Percentiles rank a stretch among this genome's conserved stretches.
Conservation (phyloP, 2,329 filamentous ascomycete genomes). For the Helotiales sp. region DNA sequence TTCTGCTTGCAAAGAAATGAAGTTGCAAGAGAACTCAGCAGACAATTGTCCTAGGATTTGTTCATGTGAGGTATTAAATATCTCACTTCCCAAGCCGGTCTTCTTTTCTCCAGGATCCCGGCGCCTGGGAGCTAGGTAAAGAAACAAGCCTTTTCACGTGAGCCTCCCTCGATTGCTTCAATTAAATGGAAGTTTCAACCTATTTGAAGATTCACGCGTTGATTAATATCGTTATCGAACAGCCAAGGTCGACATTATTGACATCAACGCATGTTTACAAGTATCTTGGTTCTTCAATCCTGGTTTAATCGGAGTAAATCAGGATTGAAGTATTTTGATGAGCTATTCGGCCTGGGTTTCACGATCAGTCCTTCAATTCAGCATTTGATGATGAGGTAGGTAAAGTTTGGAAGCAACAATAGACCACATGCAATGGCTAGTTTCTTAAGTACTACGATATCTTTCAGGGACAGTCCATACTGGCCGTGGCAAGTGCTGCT, state of each 20-base stretch:
- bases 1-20: not conserved
- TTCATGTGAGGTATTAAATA: conserved; percentile 3
- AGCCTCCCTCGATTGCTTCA: not conserved
- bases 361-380: not conserved
- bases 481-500: too few species aligned
- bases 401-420: too few species aligned
- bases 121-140: not conserved
- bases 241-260: not conserved
- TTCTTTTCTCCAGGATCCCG: not conserved
- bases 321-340: not conserved
- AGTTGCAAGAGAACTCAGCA: not conserved
- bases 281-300: not conserved
- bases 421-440: too few species aligned
- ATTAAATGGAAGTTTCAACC: not conserved
- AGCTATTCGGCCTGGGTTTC: not conserved
- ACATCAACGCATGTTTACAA: not conserved
- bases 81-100: not conserved
- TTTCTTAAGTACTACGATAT: too few species aligned
- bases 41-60: too few species aligned
- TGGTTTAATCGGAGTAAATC: not conserved
- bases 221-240: not conserved
- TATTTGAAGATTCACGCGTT: not conserved
- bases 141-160: conserved; percentile 12
- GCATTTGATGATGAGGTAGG: too few species aligned
- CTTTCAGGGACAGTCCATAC: too few species aligned